Conservation (phyloP, 352 stramenopile genomes). For the Pythium plurisporium region DNA sequence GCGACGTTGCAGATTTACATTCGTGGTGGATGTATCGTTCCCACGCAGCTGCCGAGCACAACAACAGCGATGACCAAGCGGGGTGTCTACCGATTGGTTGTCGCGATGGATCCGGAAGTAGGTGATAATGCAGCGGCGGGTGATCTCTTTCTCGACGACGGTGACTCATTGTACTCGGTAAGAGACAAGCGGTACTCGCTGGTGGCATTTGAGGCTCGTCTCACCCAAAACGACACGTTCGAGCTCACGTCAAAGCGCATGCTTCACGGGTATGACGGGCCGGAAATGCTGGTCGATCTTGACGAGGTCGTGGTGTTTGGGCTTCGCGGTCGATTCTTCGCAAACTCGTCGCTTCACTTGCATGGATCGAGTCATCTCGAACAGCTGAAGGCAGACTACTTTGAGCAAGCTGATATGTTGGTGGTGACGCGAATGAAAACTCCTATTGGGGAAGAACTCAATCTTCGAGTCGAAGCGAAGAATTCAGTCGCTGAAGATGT, state of each 20-base stretch:
- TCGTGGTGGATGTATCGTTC: slow-evolving; percentile 57
- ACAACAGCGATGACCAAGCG: slow-evolving; percentile 59
- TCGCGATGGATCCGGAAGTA: slow-evolving; percentile 31
- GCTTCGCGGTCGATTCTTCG: slow-evolving; percentile 37
- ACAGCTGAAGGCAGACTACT: slow-evolving; percentile 51
- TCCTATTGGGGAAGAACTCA: slow-evolving; percentile 45
- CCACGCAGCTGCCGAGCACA: slow-evolving; percentile 44
- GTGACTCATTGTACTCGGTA: slow-evolving; percentile 61
- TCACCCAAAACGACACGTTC: slow-evolving; percentile 34
- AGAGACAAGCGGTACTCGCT: slow-evolving; percentile 51
- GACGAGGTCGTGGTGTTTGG: slow-evolving; percentile 54
- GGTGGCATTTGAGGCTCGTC: slow-evolving; percentile 35
- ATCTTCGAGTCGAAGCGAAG: slow-evolving; percentile 31
- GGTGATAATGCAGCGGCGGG: slow-evolving; percentile 28
- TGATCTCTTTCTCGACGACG: slow-evolving; percentile 73
- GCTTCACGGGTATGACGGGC: slow-evolving; percentile 54
- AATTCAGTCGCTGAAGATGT: not conserved
- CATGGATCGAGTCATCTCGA: slow-evolving; percentile 1
- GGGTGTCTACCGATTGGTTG: slow-evolving; percentile 48
- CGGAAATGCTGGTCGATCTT: slow-evolving; percentile 59
- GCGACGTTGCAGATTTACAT: slow-evolving; percentile 59
- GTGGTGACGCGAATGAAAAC: slow-evolving; percentile 43
- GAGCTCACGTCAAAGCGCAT: slow-evolving; percentile 33
- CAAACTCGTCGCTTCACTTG: slow-evolving; percentile 53
- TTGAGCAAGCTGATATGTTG: slow-evolving; percentile 59